phyloP scores from a whole-genome alignment of 192 early-diverging fungal genomes.

The Coemansia sp. region DNA sequence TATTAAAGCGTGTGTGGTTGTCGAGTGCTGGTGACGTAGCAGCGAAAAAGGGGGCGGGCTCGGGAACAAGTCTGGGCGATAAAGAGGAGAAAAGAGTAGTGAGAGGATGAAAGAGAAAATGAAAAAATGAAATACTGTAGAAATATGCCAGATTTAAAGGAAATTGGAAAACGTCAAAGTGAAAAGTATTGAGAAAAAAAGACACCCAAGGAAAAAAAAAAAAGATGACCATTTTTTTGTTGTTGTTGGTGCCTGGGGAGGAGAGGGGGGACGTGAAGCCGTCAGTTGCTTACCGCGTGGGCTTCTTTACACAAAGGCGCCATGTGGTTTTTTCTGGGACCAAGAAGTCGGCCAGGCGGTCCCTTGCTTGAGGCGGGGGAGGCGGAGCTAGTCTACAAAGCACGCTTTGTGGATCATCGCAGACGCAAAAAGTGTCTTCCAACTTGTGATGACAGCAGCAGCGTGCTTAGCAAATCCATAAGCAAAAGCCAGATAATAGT shows the following conservation, averaged over 20 bases:
- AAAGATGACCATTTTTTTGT: not conserved
- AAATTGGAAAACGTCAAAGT: too few relatives aligned
- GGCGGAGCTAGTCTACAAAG: not conserved
- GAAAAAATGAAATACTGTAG: too few relatives aligned
- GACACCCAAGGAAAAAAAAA: not conserved
- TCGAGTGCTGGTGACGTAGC: not conserved
- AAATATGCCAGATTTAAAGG: too few relatives aligned
- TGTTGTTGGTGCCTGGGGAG: not conserved
- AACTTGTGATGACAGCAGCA: too few relatives aligned
- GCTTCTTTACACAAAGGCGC: not conserved
- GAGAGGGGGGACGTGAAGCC: not conserved
- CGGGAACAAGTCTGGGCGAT: too few relatives aligned
- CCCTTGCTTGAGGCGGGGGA: not conserved
- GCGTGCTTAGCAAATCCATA: not conserved
- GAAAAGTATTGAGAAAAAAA: not conserved
- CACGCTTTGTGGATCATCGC: not conserved
- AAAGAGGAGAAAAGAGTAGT: not conserved
- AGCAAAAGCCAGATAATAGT: not conserved
- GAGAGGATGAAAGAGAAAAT: too few relatives aligned
- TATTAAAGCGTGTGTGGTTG: not conserved
- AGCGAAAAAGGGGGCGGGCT: not conserved
- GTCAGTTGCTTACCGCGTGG: not conserved
- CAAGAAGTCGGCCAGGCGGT: not conserved
- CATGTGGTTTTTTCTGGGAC: not conserved
- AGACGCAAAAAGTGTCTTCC: not conserved